These are phyloP conservation scores for Diplodia sapinea DNA, from an alignment of 2,329 filamentous ascomycete species.

Conservation along the genomic window DNA sequence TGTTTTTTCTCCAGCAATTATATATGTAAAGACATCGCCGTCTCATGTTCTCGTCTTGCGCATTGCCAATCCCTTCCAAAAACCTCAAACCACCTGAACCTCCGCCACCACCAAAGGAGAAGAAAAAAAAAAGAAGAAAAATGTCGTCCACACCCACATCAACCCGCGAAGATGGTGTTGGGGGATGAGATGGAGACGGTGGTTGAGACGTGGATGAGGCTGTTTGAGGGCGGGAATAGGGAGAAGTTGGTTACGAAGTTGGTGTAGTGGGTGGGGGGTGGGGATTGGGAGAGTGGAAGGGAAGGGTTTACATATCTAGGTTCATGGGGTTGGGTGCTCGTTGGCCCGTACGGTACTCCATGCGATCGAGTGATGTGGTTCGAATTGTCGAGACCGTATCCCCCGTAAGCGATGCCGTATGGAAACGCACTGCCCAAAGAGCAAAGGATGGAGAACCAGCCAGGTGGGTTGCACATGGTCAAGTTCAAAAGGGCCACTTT, in stretches of 20 bases:
- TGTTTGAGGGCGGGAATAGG: slow-evolving; percentile 46
- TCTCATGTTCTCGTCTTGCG: background rate
- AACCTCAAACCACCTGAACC: background rate
- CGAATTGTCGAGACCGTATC: too few species aligned
- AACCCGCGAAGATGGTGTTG: slow-evolving; percentile 54
- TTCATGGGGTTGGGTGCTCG: too few species aligned
- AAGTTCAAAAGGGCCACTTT: too few species aligned
- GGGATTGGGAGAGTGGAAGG: too few species aligned
- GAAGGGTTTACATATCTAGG: too few species aligned
- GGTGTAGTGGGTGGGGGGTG: background rate
- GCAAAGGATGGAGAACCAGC: too few species aligned
- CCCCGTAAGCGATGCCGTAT: too few species aligned
- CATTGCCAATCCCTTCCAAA: background rate
- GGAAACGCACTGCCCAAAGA: too few species aligned
- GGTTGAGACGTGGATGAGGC: slow-evolving; percentile 55
- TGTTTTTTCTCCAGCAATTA: background rate
- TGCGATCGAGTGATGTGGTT: too few species aligned
- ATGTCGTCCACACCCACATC: background rate
- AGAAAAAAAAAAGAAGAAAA: too few species aligned
- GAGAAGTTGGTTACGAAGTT: background rate
- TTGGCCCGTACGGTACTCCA: too few species aligned
- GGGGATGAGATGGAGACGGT: slow-evolving; percentile 55
- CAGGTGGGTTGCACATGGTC: too few species aligned
- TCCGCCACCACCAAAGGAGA: background rate
- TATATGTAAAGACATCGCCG: background rate